Conservation (phyloP, 2,329 filamentous ascomycete species). For the Penicillium hesseltinei region DNA sequence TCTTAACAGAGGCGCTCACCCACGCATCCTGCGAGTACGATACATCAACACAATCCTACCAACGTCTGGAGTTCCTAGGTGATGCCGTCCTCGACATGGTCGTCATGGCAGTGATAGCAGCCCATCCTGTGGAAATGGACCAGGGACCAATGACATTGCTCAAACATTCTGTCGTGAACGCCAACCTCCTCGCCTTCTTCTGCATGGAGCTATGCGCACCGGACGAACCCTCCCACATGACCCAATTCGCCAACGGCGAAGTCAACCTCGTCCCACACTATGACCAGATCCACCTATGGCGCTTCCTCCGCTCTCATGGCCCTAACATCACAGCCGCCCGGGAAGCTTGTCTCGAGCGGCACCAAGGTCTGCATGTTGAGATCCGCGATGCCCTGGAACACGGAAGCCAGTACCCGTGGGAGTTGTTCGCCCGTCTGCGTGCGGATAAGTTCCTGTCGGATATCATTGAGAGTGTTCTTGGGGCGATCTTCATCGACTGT, state of each 20-base stretch:
- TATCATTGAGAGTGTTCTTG: constrained; percentile 75
- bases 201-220: constrained; percentile 55
- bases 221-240: constrained; percentile 9
- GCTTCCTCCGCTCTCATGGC: constrained; percentile 58
- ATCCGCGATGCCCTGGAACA: constrained; percentile 54
- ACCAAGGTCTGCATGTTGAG: constrained; percentile 47
- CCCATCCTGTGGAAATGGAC: constrained; percentile 39
- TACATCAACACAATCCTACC: constrained; percentile 57
- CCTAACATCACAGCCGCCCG: constrained; percentile 15
- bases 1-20: constrained; percentile 77
- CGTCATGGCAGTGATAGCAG: constrained; percentile 53
- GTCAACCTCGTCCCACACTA: constrained; percentile 23
- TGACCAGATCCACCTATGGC: constrained; percentile 58
- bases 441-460: constrained; percentile 80
- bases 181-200: constrained; percentile 73
- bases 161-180: constrained; percentile 75
- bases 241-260: constrained; percentile 14
- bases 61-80: constrained; percentile 84
- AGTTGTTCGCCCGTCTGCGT: constrained; percentile 61
- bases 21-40: constrained; percentile 63
- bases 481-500: constrained; percentile 80
- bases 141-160: constrained; percentile 71
- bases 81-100: constrained; percentile 81
- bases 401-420: constrained; percentile 71
- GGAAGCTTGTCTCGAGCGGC: constrained; percentile 39